Evolutionary conservation across 169 alveolate species (phyloP).

Genomic region (Cyclospora cayetanensis): DNA sequence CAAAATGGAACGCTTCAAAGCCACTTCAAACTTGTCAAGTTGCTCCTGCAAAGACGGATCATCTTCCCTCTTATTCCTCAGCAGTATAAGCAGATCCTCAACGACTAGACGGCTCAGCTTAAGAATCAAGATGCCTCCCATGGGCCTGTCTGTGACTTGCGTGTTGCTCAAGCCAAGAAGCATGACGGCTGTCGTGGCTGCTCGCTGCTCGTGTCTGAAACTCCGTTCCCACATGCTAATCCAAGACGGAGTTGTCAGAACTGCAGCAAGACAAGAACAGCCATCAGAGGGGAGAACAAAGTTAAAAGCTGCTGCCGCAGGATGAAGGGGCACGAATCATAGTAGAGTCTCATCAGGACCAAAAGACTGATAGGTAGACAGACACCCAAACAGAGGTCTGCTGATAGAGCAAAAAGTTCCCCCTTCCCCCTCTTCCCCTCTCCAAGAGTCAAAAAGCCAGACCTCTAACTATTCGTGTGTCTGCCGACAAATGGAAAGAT

Average conservation of each 20-base stretch:
- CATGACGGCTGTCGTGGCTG: slow-evolving; percentile 60
- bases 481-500: too few relatives aligned
- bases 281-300: too few relatives aligned
- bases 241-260: not conserved
- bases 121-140: slow-evolving; percentile 63
- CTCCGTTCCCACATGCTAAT: slow-evolving; percentile 57
- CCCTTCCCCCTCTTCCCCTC: too few relatives aligned
- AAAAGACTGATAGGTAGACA: too few relatives aligned
- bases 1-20: slow-evolving; percentile 25
- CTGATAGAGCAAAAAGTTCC: too few relatives aligned
- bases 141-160: slow-evolving; percentile 64
- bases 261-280: too few relatives aligned
- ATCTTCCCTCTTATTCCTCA: slow-evolving; percentile 56
- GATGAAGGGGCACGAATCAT: too few relatives aligned
- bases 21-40: slow-evolving; percentile 15
- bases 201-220: slow-evolving; percentile 54
- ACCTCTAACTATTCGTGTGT: too few relatives aligned
- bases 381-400: too few relatives aligned
- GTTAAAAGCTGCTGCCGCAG: too few relatives aligned
- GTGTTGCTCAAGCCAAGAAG: slow-evolving; percentile 48
- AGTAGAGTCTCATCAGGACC: too few relatives aligned
- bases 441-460: too few relatives aligned
- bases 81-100: slow-evolving; percentile 49
- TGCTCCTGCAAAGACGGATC: slow-evolving; percentile 50
- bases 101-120: slow-evolving; percentile 61